Conservation (phyloP, 2,329 filamentous ascomycete species). For the Neophaeococcomyces mojaviensis region DNA sequence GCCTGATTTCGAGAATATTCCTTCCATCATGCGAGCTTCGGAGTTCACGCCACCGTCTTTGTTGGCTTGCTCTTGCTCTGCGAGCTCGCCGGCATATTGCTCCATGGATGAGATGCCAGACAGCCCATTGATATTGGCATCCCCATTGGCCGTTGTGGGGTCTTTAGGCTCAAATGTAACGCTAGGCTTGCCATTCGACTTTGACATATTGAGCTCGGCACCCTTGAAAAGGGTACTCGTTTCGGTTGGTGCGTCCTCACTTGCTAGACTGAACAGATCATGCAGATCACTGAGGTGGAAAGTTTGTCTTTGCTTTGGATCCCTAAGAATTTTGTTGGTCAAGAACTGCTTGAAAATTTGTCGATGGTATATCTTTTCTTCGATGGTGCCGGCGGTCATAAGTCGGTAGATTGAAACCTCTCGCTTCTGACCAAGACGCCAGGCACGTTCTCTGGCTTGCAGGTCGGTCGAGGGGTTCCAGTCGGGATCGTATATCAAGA, state of each 20-base stretch:
- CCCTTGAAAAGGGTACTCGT: conserved; percentile 81
- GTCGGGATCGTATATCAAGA: conserved; percentile 97
- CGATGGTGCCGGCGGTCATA: conserved; percentile 97
- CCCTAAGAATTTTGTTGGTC: conserved; percentile 89
- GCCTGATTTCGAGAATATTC: conserved; percentile 76
- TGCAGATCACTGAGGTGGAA: conserved; percentile 87
- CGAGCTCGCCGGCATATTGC: conserved; percentile 48
- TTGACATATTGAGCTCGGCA: conserved; percentile 65
- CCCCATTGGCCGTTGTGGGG: conserved; percentile 15
- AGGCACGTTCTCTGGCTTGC: conserved; percentile 89
- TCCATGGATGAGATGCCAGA: conserved; percentile 58
- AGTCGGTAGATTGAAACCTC: conserved; percentile 94
- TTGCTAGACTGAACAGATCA: conserved; percentile 77
- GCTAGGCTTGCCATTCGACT: conserved; percentile 12
- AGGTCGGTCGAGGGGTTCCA: conserved; percentile 98
- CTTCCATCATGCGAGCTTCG: conserved; percentile 75
- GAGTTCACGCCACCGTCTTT: conserved; percentile 31
- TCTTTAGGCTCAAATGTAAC: conserved; percentile 24
- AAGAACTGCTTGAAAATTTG: conserved; percentile 98
- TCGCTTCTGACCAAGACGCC: conserved; percentile 88
- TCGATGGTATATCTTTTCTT: conserved; percentile 98
- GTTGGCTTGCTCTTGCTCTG: conserved; percentile 32
- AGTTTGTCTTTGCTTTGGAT: conserved; percentile 85
- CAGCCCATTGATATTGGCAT: conserved; percentile 45
- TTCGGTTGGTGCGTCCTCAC: conserved; percentile 65